Conservation (phyloP, 768 basidiomycete species). For the Exsudoporus frostii region DNA sequence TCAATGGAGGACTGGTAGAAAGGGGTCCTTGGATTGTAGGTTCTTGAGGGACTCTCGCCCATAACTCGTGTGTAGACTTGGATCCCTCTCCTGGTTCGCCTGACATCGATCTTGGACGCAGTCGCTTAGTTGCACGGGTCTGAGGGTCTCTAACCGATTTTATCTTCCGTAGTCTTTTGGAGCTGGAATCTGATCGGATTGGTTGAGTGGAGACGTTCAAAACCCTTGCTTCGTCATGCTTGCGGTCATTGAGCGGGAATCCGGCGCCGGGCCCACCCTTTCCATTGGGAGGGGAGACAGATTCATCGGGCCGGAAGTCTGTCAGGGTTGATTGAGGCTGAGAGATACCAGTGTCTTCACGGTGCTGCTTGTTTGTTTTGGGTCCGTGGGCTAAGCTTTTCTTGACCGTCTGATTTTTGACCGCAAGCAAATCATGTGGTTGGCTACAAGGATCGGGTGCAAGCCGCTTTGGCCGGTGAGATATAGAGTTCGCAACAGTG, state of each 20-base stretch:
- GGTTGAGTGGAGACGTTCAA: not conserved
- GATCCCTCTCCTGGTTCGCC: not conserved
- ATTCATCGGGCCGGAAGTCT: not conserved
- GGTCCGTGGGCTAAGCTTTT: not conserved
- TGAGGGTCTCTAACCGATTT: not conserved
- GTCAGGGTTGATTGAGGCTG: not conserved
- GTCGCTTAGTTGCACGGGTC: conserved; percentile 9
- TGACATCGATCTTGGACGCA: conserved; percentile 7
- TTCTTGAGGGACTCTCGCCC: not conserved
- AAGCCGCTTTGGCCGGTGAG: conserved; percentile 13
- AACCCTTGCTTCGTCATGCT: not conserved
- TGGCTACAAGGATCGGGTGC: conserved; percentile 3
- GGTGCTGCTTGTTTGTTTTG: not conserved
- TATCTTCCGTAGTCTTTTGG: not conserved
- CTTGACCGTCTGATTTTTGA: not conserved
- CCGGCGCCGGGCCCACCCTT: not conserved
- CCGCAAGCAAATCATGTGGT: not conserved
- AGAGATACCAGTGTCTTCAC: not conserved
- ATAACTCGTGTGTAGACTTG: not conserved
- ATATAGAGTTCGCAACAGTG: not conserved
- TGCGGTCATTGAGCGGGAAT: not conserved
- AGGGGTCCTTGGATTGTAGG: not conserved
- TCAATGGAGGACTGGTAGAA: not conserved
- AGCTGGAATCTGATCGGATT: not conserved
- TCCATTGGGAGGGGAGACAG: not conserved